Evolutionary conservation across 768 basidiomycete species (phyloP).

Genomic region (Rhodotorula babjevae): DNA sequence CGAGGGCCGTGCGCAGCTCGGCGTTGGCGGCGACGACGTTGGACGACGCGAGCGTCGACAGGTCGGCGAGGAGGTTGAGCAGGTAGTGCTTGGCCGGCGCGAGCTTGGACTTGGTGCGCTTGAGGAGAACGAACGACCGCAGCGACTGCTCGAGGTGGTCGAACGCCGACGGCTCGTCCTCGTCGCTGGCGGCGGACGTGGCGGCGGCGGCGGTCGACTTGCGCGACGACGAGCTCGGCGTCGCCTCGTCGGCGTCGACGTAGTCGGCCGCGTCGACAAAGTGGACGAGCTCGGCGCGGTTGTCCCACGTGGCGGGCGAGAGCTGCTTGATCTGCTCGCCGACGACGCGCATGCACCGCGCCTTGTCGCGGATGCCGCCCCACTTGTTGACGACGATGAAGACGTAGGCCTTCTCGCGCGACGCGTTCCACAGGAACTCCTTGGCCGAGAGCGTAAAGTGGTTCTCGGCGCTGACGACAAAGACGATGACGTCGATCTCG

Average conservation of each 20-base stretch:
- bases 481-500: constrained; percentile 97
- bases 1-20: constrained; percentile 67
- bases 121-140: constrained; percentile 89
- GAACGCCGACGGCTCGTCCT: constrained; percentile 53
- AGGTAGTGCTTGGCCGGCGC: constrained; percentile 89
- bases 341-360: constrained; percentile 77
- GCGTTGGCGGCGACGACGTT: constrained; percentile 80
- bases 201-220: constrained; percentile 43
- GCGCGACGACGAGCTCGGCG: constrained; percentile 57
- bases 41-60: constrained; percentile 76
- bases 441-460: constrained; percentile 94
- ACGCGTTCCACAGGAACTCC: constrained; percentile 87
- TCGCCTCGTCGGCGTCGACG: constrained; percentile 44
- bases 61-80: constrained; percentile 77
- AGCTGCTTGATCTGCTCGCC: constrained; percentile 90
- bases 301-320: constrained; percentile 85
- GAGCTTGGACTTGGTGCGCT: constrained; percentile 93
- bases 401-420: constrained; percentile 93
- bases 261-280: constrained; percentile 83
- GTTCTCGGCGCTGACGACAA: constrained; percentile 95
- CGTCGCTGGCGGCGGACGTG: neutral
- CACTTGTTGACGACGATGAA: constrained; percentile 99
- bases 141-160: constrained; percentile 82
- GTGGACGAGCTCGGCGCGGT: constrained; percentile 88
- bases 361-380: constrained; percentile 91